Base-by-base conservation (phyloP, 768 basidiomycete species). In the Coprinellus micaceus region DNA sequence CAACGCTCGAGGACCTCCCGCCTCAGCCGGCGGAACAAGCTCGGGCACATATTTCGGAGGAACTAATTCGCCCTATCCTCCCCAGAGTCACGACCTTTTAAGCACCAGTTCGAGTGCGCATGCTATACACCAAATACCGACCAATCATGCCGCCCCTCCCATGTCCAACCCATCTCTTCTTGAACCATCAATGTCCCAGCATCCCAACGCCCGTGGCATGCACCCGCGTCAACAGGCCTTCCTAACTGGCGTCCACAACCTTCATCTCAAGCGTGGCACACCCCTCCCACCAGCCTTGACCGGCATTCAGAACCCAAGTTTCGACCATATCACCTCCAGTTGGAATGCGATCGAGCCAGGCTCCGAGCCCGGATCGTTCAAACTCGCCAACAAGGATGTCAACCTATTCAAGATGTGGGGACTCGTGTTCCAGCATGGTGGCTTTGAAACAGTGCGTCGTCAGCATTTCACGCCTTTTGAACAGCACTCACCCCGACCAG, bases 271-370 rank as follows among this genome's bases (percentile, higher is more conserved):
- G 57, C 79, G 81, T 44, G 76, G 77, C 33, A 77, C 69, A n/a
- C 89, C 90, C 49, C 75, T 93, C 2, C 91, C 91, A 2, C 88
- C 88, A n/a, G 68, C 79, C 17, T 74, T 92, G 58, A 90, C 86
- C 10, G 86, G 88, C 45, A 63, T 83, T 47, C 74, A 78, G 17
- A 77, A 77, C 50, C 74, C 80, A 3, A 74, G 72, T 51, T 92
- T 83, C 60, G 89, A 93, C 67, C 84, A 81, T 25, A 68, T 67
- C 44, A 77, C 72, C 41, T 84, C 89, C 1, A 78, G 72, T 21
- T 92, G 86, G 85, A 82, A 83, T 64, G 70, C 72, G 52, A 71
- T 93, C 57, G 88, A 91, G 57, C 74, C 80, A 25, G 80, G 83
- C 11, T 64, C 74, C 54, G 87, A 88, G 59, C 61, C 78, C 11